Conservation (phyloP, 108 stramenopile species). For the Skeletonema tropicum region DNA sequence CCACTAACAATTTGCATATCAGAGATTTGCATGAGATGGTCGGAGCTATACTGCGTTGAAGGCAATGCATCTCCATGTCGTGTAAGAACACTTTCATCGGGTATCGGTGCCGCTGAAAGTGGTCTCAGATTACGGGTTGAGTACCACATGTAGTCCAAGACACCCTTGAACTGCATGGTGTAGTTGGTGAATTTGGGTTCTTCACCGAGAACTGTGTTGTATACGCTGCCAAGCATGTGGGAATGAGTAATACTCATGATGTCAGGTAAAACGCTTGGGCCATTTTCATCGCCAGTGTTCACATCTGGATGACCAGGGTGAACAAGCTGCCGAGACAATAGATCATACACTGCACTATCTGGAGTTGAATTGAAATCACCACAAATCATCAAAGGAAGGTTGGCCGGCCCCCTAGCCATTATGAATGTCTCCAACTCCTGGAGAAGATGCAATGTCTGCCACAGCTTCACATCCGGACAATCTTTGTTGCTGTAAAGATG, state of each 20-base stretch:
- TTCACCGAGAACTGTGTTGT: slow-evolving; percentile 89
- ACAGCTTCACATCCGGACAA: slow-evolving; percentile 98
- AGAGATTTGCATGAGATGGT: slow-evolving; percentile 96
- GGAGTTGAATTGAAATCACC: slow-evolving; percentile 99
- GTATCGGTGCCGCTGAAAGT: slow-evolving; percentile 88
- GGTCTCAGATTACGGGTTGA: slow-evolving; percentile 84
- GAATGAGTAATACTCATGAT: slow-evolving; percentile 91
- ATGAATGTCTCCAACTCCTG: slow-evolving; percentile 94
- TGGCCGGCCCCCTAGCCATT: slow-evolving; percentile 70
- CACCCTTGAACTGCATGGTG: slow-evolving; percentile 91
- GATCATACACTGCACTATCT: slow-evolving; percentile 95
- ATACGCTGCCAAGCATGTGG: slow-evolving; percentile 91
- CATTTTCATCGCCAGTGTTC: slow-evolving; percentile 62
- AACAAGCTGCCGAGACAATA: slow-evolving; percentile 87
- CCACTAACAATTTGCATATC: slow-evolving; percentile 90
- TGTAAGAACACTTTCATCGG: slow-evolving; percentile 74
- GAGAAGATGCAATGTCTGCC: slow-evolving; percentile 94
- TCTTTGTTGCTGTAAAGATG: slow-evolving; percentile 99
- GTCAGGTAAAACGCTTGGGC: slow-evolving; percentile 85
- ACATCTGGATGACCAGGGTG: slow-evolving; percentile 94
- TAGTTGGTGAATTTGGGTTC: slow-evolving; percentile 97
- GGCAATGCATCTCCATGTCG: slow-evolving; percentile 91
- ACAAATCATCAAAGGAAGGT: slow-evolving; percentile 93
- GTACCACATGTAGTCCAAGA: slow-evolving; percentile 98
- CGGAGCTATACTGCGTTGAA: slow-evolving; percentile 92